Evolutionary conservation across 306 rosid species (phyloP).

Genomic region (Trichosanthes truncata): DNA sequence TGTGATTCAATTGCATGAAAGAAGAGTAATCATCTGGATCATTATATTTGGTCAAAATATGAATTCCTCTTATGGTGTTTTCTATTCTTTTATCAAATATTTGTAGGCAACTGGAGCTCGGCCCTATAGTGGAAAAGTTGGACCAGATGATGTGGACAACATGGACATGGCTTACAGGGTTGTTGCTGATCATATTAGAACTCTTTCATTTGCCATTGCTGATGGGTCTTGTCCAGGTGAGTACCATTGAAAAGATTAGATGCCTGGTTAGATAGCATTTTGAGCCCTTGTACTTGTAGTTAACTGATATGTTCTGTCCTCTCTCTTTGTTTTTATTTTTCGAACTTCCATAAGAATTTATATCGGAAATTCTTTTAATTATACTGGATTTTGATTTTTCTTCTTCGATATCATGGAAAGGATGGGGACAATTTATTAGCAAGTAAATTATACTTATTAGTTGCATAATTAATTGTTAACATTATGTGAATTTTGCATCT

Average conservation of each 20-base stretch:
- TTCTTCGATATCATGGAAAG: not conserved
- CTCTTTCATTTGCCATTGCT: slow-evolving; percentile 91
- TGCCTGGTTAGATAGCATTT: not conserved
- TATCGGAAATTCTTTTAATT: not conserved
- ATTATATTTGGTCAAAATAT: not conserved
- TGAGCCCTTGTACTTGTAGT: not conserved
- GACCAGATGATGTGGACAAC: slow-evolving; percentile 68
- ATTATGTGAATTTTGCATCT: no score
- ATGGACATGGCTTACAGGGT: slow-evolving; percentile 97
- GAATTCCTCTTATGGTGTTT: not conserved
- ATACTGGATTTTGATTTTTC: not conserved
- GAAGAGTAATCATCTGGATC: not conserved
- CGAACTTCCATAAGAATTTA: not conserved
- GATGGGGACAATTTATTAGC: not conserved
- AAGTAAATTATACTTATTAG: not conserved
- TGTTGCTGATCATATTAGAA: slow-evolving; percentile 45
- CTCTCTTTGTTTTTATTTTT: no score
- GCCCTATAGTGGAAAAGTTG: slow-evolving; percentile 84
- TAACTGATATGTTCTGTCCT: not conserved
- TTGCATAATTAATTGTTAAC: not conserved
- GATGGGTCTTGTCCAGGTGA: slow-evolving; percentile 97
- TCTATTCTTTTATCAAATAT: not conserved
- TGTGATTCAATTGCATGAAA: not conserved
- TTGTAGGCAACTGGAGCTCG: slow-evolving; percentile 81
- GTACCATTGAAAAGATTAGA: slow-evolving; percentile 3